Evolutionary conservation across 306 rosid genomes (phyloP).

Genomic region (Datisca glomerata): DNA sequence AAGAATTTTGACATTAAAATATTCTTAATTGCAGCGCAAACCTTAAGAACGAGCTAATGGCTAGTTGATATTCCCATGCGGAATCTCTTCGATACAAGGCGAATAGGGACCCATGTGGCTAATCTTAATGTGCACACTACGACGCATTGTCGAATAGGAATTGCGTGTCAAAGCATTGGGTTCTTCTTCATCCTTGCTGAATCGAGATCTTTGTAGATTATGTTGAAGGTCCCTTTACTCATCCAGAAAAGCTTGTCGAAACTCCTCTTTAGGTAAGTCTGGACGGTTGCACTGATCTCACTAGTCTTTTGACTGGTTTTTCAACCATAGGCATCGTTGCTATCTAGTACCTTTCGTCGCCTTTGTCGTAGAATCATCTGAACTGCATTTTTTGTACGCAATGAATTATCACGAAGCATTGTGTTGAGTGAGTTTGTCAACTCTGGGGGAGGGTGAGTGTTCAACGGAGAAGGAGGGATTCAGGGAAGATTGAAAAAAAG

Average conservation of each 20-base stretch:
- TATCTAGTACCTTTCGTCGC: slow-evolving; percentile 1
- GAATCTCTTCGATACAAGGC: slow-evolving; percentile 51
- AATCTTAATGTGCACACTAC: slow-evolving; percentile 80
- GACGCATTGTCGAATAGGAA: slow-evolving; percentile 71
- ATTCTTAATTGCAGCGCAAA: slow-evolving; percentile 48
- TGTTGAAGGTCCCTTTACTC: slow-evolving; percentile 58
- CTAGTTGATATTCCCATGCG: slow-evolving; percentile 81
- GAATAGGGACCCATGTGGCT: slow-evolving; percentile 77
- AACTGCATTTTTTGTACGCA: no score
- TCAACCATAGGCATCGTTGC: slow-evolving; percentile 70
- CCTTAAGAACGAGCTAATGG: slow-evolving; percentile 77
- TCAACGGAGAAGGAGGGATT: no score
- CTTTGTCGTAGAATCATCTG: no score
- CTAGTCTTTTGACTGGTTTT: slow-evolving; percentile 72
- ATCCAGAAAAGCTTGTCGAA: slow-evolving; percentile 48
- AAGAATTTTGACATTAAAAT: slow-evolving; percentile 64
- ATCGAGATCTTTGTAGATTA: slow-evolving; percentile 59
- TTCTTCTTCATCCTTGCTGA: slow-evolving; percentile 51
- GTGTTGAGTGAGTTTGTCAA: no score
- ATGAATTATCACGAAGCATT: no score
- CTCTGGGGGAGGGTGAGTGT: no score
- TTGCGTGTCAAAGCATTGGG: slow-evolving; percentile 81
- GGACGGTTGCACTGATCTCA: slow-evolving; percentile 59
- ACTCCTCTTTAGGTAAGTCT: slow-evolving; percentile 46
- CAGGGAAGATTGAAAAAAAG: no score